A percentile compares a stretch with the other conserved stretches of the same genome.
These are phyloP conservation scores for Colletotrichum siamense DNA, from an alignment of 2,329 filamentous ascomycete genomes.

Conservation along the genomic window DNA sequence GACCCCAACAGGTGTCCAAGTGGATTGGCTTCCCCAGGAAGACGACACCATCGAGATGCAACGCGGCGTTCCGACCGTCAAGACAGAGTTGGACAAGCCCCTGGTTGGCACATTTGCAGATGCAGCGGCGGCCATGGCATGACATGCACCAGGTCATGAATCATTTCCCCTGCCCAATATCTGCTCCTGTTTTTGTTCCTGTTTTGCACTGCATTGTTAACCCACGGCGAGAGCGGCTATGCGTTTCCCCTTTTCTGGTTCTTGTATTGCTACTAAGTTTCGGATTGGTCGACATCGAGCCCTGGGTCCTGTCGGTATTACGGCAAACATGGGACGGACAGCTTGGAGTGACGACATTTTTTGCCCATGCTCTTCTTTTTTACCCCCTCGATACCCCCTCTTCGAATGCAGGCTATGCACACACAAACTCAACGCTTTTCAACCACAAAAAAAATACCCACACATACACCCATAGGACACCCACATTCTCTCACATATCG, in stretches of 20 bases:
- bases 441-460: neutral
- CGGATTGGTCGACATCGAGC: neutral
- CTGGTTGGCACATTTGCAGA: conserved; percentile 68
- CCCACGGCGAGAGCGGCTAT: neutral
- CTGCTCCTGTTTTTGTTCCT: neutral
- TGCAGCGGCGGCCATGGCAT: conserved; percentile 59
- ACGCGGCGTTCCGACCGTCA: conserved; percentile 41
- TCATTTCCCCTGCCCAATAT: neutral
- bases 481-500: conserved; percentile 17
- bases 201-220: neutral
- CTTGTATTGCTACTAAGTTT: neutral
- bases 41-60: conserved; percentile 55
- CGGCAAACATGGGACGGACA: conserved; percentile 10
- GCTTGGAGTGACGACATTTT: conserved; percentile 20
- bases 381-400: conserved; percentile 11
- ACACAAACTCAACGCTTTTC: neutral
- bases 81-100: conserved; percentile 44
- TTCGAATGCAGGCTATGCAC: neutral
- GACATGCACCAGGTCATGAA: conserved; percentile 2
- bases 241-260: neutral
- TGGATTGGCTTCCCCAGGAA: conserved; percentile 60
- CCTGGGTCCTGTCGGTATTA: conserved; percentile 10
- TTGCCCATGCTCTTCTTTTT: neutral
- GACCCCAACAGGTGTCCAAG: conserved; percentile 46
- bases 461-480: neutral